Conservation (phyloP, 352 stramenopile genomes). For the Globisporangium paroecandrum region DNA sequence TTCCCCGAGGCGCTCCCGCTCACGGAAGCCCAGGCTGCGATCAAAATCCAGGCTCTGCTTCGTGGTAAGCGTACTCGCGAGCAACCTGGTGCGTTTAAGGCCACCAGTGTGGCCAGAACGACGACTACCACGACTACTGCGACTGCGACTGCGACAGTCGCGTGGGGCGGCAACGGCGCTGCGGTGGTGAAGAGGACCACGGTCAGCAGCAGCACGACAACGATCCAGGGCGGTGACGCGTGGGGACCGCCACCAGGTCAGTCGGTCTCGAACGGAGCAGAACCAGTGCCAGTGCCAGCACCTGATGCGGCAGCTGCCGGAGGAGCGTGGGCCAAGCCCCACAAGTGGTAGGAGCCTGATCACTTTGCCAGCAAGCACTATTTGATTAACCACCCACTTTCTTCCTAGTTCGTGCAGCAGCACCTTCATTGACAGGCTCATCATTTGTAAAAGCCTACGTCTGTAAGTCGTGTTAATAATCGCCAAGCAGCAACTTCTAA, state of each 20-base stretch:
- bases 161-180: constrained; percentile 16
- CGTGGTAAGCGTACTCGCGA: constrained; percentile 44
- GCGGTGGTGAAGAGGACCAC: constrained; percentile 10
- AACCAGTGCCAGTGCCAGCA: constrained; percentile 10
- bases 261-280: constrained; percentile 14
- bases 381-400: not conserved
- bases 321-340: constrained; percentile 57
- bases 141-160: constrained; percentile 3
- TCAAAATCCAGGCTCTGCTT: constrained; percentile 69
- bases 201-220: constrained; percentile 8
- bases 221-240: constrained; percentile 15
- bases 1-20: constrained; percentile 76
- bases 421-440: not conserved
- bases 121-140: constrained; percentile 8
- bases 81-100: constrained; percentile 14
- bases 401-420: not conserved
- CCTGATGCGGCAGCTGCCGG: constrained; percentile 2
- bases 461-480: not conserved
- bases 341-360: constrained; percentile 44
- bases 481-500: not conserved
- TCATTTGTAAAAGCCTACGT: not conserved
- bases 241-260: constrained; percentile 26
- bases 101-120: not conserved
- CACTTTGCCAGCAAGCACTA: not conserved
- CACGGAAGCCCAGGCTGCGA: constrained; percentile 64